These are phyloP conservation scores for Ceratocystis colombiana DNA, from an alignment of 2,329 filamentous ascomycete genomes.

Conservation along the genomic window DNA sequence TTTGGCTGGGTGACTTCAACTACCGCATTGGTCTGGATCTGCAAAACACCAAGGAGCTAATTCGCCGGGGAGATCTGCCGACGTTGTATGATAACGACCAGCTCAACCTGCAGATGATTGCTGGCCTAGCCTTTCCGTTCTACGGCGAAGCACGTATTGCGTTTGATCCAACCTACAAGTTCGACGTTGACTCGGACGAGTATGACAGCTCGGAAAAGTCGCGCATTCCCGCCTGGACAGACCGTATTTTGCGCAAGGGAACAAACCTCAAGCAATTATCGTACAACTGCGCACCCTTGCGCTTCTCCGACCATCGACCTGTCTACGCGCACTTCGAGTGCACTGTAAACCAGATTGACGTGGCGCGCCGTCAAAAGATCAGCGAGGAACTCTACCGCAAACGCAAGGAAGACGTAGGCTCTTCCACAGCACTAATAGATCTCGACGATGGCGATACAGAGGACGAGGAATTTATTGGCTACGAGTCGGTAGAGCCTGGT, in stretches of 20 bases:
- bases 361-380: slow-evolving; percentile 59
- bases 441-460: slow-evolving; percentile 44
- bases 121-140: slow-evolving; percentile 76
- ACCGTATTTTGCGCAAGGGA: slow-evolving; percentile 82
- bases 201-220: slow-evolving; percentile 96
- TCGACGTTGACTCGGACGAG: slow-evolving; percentile 73
- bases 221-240: slow-evolving; percentile 93
- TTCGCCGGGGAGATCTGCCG: slow-evolving; percentile 62
- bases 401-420: slow-evolving; percentile 55
- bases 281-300: slow-evolving; percentile 72
- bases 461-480: slow-evolving; percentile 71
- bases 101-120: slow-evolving; percentile 94
- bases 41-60: slow-evolving; percentile 64
- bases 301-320: slow-evolving; percentile 91
- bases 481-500: slow-evolving; percentile 73
- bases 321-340: slow-evolving; percentile 87
- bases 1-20: slow-evolving; percentile 98
- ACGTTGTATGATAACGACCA: slow-evolving; percentile 86
- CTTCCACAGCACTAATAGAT: slow-evolving; percentile 47
- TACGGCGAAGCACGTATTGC: slow-evolving; percentile 83
- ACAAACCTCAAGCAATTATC: slow-evolving; percentile 68
- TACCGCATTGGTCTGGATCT: slow-evolving; percentile 83
- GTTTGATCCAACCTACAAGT: slow-evolving; percentile 94
- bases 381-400: slow-evolving; percentile 65
- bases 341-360: slow-evolving; percentile 69